Base-by-base conservation (phyloP, 140 eudicot species). In the Oenanthe javanica region DNA sequence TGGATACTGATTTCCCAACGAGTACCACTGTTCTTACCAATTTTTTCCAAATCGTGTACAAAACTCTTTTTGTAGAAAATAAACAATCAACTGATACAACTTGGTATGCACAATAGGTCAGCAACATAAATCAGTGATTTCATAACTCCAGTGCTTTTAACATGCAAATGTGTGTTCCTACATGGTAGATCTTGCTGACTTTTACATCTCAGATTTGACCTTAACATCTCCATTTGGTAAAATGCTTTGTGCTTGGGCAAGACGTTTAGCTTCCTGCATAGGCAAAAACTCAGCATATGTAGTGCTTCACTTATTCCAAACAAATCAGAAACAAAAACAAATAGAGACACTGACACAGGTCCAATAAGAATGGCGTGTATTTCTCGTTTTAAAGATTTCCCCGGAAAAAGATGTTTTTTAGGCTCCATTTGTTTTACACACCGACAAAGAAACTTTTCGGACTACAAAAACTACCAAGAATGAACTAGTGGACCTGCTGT, bases 211-310 rank as follows among this genome's bases (percentile, higher is more conserved):
- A 5, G 89, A 80, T 82, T 93, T 89, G 55, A 87, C 85, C 79
- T 94, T 94, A 75, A 89, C 87, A 57, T 94, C 98, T 71, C 98
- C 97, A 81, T 94, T 94, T 23, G 98, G 94, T 79, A 94, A 75
- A 69, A 84, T 86, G 79, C 78, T 86, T 75, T 87, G 98, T 77
- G 97, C 90, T 88, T 90, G 97, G 67, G 92, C 89, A 10, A 90
- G 74, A 46, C 93, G 92, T 83, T 86, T 86, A 2, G 84, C 36
- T 86, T 92, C 97, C 97, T 92, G 94, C 86, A 83, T 79, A 27
- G 73, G 40, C 63, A 50, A 75, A 75, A 75, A 55, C 23, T 47
- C 59, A 23, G 16, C n/a, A 4, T 55, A 55, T 5, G 25, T 55
- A 5, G 63, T 55, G 25, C 63, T 55, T 55, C 63, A 55, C 54